phyloP scores from a whole-genome alignment of 2,329 filamentous ascomycete species.

The Sporothrix brasiliensis region DNA sequence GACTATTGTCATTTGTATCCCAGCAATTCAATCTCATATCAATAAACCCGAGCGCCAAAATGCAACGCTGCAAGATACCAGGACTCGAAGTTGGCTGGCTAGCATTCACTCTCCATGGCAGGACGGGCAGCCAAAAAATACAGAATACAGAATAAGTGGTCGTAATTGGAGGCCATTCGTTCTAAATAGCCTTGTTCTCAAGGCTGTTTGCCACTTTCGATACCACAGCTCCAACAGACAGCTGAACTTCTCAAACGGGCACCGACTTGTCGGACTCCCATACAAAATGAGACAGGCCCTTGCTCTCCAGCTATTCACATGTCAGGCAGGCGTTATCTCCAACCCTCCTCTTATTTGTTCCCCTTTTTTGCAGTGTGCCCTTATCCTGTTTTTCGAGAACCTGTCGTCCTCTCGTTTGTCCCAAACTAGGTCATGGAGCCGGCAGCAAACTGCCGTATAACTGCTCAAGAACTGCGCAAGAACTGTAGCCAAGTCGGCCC shows the following conservation, averaged over 20 bases:
- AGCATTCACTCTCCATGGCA: not conserved
- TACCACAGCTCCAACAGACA: not conserved
- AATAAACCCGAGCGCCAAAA: conserved; percentile 11
- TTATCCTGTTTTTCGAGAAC: not conserved
- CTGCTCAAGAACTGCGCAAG: not conserved
- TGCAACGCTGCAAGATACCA: conserved; percentile 15
- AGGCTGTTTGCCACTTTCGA: not conserved
- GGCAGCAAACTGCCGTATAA: conserved; percentile 9
- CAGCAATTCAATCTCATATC: conserved; percentile 6
- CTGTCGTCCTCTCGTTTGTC: not conserved
- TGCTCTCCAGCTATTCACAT: conserved; percentile 13
- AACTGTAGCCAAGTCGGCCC: not conserved
- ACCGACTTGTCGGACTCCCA: not conserved
- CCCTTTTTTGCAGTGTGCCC: not conserved
- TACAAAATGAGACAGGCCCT: not conserved
- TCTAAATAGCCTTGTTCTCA: not conserved
- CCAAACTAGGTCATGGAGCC: conserved; percentile 9
- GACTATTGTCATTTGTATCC: not conserved
- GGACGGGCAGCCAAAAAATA: not conserved
- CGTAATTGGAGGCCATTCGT: not conserved
- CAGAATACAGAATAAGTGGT: not conserved
- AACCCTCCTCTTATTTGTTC: not conserved
- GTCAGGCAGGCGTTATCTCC: not conserved
- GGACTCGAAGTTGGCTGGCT: not conserved
- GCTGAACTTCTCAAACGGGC: not conserved